phyloP scores from a whole-genome alignment of 2,329 filamentous ascomycete species.

The Exophiala calicioides region DNA sequence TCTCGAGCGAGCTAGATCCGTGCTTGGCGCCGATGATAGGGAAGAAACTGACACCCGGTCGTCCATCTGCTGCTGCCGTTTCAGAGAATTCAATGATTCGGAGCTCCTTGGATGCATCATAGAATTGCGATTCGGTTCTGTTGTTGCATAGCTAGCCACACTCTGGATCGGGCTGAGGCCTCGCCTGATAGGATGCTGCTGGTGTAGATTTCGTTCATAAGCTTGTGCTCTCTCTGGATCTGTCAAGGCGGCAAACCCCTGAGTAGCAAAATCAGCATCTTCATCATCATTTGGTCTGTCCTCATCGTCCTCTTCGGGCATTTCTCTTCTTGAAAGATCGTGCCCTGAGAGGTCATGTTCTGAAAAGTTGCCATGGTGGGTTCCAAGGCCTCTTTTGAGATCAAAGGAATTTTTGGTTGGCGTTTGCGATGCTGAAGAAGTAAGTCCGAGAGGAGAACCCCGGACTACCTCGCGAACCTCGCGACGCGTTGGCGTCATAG shows the following conservation, averaged over 20 bases:
- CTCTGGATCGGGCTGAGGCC: constrained; percentile 88
- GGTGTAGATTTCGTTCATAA: constrained; percentile 59
- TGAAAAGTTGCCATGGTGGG: constrained; percentile 63
- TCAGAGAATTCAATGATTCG: constrained; percentile 64
- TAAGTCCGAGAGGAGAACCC: constrained; percentile 53
- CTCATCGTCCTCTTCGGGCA: constrained; percentile 51
- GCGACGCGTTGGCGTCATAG: constrained; percentile 65
- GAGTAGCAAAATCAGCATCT: constrained; percentile 31
- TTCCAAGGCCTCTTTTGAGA: constrained; percentile 62
- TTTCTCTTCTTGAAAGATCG: constrained; percentile 39
- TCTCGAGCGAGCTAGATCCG: constrained; percentile 52
- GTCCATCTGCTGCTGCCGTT: constrained; percentile 39
- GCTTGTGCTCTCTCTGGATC: constrained; percentile 42
- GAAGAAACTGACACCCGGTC: constrained; percentile 57
- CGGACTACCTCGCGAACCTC: constrained; percentile 66
- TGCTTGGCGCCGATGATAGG: constrained; percentile 59
- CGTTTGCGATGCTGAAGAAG: constrained; percentile 63
- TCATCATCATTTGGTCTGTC: constrained; percentile 44
- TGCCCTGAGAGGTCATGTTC: constrained; percentile 50
- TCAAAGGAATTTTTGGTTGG: constrained; percentile 53
- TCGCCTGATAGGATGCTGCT: constrained; percentile 66
- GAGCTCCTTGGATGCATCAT: constrained; percentile 51
- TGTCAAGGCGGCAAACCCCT: constrained; percentile 33
- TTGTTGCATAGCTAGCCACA: constrained; percentile 80
- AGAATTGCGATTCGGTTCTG: constrained; percentile 61